Base-by-base conservation (phyloP, 768 basidiomycete species). In the Pulveroboletus ravenelii region DNA sequence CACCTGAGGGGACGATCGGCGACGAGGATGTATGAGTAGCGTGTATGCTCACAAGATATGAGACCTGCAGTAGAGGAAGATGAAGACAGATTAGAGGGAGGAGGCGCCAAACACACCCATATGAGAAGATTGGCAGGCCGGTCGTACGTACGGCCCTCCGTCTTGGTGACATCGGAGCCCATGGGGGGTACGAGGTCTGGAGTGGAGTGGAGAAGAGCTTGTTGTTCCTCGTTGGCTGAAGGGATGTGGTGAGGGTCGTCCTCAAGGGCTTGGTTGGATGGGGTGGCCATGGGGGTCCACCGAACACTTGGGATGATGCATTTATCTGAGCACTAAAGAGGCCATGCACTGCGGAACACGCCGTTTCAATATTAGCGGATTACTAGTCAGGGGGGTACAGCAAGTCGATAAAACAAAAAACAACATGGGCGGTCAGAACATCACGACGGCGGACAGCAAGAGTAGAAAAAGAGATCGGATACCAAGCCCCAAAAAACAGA, bases 91-190 rank as follows among this genome's bases (percentile, higher is more conserved):
- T 44, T 31, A 50, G 17, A 0, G 1, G 5, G 25, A 50, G n/a
- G 10, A 25, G 14, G 41, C 31, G 30, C n/a, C 6, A 2, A 35
- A 63, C 76, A 25, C 23, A 79, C 78, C 48, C 72, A 57, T 27
- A 74, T 69, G 42, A 62, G 48, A 41, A 62, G 52, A 17, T 56
- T 57, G 0, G 77, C 74, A 10, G 63, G 20, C 2, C 29, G 37
- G 51, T 80, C 78, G 0, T 74, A 71, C 20, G 41, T 25, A 31
- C 78, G 68, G 0, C 62, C 64, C 54, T 80, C 77, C 32, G 59
- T 59, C 41, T 60, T 77, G 20, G 53, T 1, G 45, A 37, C 59
- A 52, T 64, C 63, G 10, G 61, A 54, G n/a, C 48, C 47, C 72
- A 70, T 59, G 3, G 25, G 53, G 5, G 31, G 29, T 10, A 15